phyloP scores from a whole-genome alignment of 2,329 filamentous ascomycete species.

The Talaromyces rugulosus region DNA sequence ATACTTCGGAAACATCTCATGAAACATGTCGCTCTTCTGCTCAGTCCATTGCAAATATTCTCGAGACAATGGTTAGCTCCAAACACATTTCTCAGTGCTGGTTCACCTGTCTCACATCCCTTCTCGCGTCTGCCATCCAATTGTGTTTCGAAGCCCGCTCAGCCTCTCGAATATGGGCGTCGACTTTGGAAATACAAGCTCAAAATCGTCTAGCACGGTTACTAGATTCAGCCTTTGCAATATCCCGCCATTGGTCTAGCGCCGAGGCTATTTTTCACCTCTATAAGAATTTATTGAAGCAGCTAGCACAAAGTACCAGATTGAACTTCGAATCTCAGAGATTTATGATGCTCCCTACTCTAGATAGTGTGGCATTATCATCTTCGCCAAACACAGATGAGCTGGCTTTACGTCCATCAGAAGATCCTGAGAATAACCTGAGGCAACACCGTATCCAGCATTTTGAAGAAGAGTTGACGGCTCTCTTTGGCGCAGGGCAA shows the following conservation, averaged over 20 bases:
- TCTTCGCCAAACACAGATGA: not conserved
- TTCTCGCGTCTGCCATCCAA: not conserved
- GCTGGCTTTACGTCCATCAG: not conserved
- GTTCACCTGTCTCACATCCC: not conserved
- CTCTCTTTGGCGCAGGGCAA: not conserved
- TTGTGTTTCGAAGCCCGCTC: not conserved
- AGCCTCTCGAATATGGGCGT: not conserved
- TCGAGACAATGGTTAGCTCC: not conserved
- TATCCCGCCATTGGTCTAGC: constrained; percentile 1
- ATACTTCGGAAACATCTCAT: not conserved
- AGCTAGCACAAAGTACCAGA: not conserved
- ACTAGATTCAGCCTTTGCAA: not conserved
- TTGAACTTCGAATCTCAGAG: not conserved
- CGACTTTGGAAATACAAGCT: not conserved
- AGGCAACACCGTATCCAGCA: not conserved
- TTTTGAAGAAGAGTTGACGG: not conserved
- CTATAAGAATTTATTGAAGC: not conserved
- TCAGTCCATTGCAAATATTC: not conserved
- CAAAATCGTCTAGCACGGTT: not conserved
- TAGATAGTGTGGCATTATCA: not conserved
- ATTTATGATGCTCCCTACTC: not conserved
- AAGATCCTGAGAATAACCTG: not conserved
- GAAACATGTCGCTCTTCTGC: not conserved
- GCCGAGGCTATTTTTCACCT: not conserved
- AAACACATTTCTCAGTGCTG: not conserved